A percentile compares a stretch with the other conserved stretches of the same genome.
phyloP scores from a whole-genome alignment of 2,329 filamentous ascomycete species.

The Graphilbum sp. region DNA sequence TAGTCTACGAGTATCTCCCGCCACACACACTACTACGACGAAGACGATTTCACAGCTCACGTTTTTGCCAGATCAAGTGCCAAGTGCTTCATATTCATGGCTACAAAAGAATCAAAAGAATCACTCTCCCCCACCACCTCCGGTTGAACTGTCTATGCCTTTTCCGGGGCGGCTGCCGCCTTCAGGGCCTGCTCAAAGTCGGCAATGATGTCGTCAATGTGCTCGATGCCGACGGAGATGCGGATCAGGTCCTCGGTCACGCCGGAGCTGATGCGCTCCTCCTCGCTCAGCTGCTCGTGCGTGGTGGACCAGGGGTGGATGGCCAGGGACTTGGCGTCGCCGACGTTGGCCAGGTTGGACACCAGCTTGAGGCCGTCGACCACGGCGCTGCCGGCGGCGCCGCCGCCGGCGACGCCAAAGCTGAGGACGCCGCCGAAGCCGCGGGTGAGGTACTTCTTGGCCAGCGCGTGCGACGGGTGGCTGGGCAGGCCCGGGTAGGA shows the following conservation, averaged over 20 bases:
- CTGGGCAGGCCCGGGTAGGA: constrained; percentile 78
- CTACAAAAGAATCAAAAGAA: no score
- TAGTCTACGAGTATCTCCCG: no score
- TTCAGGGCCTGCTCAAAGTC: constrained; percentile 89
- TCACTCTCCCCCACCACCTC: no score
- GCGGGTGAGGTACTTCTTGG: constrained; percentile 72
- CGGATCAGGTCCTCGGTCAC: constrained; percentile 84
- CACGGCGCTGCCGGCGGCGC: constrained; percentile 65
- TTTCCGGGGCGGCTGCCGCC: constrained; percentile 29
- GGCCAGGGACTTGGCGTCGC: constrained; percentile 85
- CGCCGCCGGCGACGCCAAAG: constrained; percentile 70
- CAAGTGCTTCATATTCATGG: background rate
- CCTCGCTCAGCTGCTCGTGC: constrained; percentile 74
- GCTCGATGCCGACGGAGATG: constrained; percentile 88
- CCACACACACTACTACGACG: no score
- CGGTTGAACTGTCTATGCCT: constrained; percentile 8
- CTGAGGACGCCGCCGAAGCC: constrained; percentile 85
- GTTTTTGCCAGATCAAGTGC: no score
- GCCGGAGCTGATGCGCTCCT: constrained; percentile 66
- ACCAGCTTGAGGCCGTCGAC: constrained; percentile 93
- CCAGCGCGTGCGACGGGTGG: constrained; percentile 63
- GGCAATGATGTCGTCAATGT: constrained; percentile 92
- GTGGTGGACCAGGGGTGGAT: constrained; percentile 95
- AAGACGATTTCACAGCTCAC: no score
- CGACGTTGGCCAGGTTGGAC: constrained; percentile 90